Percentiles rank a stretch among this genome's conserved stretches.
phyloP scores from a whole-genome alignment of 2,329 filamentous ascomycete species.

The Fusarium metavorans region DNA sequence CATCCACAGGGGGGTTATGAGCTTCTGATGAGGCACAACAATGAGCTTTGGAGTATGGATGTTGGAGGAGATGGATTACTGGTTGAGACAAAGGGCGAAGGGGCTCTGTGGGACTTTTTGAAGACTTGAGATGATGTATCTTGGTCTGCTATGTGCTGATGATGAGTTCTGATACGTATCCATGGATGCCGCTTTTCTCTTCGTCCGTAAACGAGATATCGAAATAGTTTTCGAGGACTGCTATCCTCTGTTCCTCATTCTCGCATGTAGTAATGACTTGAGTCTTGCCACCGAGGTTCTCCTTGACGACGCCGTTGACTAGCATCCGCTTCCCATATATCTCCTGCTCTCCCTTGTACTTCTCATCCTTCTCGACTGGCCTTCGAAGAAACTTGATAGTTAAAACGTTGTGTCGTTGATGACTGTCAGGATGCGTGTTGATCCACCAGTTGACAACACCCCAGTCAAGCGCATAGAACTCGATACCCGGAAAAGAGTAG shows the following conservation, averaged over 20 bases:
- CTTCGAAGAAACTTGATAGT: slow-evolving; percentile 64
- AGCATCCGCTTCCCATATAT: slow-evolving; percentile 44
- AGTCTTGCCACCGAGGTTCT: slow-evolving; percentile 40
- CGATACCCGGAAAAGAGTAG: slow-evolving; percentile 75
- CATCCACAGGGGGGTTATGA: slow-evolving; percentile 50
- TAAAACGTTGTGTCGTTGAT: slow-evolving; percentile 66
- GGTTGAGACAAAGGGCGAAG: slow-evolving; percentile 42
- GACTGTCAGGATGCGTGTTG: slow-evolving; percentile 60
- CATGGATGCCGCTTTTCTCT: slow-evolving; percentile 23
- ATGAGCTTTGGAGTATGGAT: slow-evolving; percentile 47
- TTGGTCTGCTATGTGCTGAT: background rate
- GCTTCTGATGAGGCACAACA: slow-evolving; percentile 44
- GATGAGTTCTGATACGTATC: slow-evolving; percentile 17
- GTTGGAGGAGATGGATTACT: slow-evolving; percentile 33
- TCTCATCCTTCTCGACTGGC: slow-evolving; percentile 51
- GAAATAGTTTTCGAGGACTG: slow-evolving; percentile 62
- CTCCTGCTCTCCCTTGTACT: slow-evolving; percentile 39
- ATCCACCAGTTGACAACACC: slow-evolving; percentile 69
- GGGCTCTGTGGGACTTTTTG: slow-evolving; percentile 49
- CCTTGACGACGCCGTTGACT: slow-evolving; percentile 36
- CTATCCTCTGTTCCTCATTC: slow-evolving; percentile 60
- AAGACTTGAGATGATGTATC: slow-evolving; percentile 8
- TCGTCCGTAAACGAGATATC: slow-evolving; percentile 56
- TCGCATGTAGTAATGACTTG: slow-evolving; percentile 44
- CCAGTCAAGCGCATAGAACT: slow-evolving; percentile 67